phyloP scores from a whole-genome alignment of 306 rosid species.

The Cicer chorassanicum region DNA sequence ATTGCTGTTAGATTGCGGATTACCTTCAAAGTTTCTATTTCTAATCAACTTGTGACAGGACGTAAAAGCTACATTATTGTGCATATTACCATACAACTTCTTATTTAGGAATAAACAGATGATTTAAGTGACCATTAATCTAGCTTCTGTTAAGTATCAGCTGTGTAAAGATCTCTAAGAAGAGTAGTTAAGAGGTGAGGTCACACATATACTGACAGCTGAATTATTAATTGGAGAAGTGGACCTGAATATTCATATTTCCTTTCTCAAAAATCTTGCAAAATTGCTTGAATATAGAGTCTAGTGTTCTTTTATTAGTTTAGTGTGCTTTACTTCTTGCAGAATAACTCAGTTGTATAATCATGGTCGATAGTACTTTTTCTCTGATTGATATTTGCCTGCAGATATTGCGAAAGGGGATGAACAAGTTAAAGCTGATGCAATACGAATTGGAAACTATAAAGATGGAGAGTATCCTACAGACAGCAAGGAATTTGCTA shows the following conservation, averaged over 20 bases:
- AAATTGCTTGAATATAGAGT: conserved; percentile 34
- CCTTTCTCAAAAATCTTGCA: conserved; percentile 36
- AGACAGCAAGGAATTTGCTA: conserved; percentile 89
- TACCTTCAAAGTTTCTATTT: conserved; percentile 39
- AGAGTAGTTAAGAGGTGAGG: conserved; percentile 17
- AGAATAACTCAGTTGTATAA: conserved; percentile 32
- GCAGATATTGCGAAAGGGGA: conserved; percentile 89
- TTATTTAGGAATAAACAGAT: conserved; percentile 32
- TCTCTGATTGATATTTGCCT: conserved; percentile 45
- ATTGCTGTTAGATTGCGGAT: conserved; percentile 20
- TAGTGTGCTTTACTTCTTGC: conserved; percentile 14
- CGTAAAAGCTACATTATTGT: conserved; percentile 23
- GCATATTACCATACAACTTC: not conserved
- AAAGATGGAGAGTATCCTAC: conserved; percentile 83
- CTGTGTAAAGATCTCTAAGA: conserved; percentile 1
- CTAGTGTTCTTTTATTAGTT: conserved; percentile 22
- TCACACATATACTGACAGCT: conserved; percentile 10
- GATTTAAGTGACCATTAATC: conserved; percentile 26
- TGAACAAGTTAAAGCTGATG: conserved; percentile 92
- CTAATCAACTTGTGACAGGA: conserved; percentile 27
- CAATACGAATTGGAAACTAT: conserved; percentile 86
- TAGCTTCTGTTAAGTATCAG: not conserved
- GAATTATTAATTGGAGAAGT: conserved; percentile 16
- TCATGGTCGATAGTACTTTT: conserved; percentile 4
- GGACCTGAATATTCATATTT: conserved; percentile 24